Evolutionary conservation across 129 eudicot species (phyloP).

Genomic region (Centella asiatica): DNA sequence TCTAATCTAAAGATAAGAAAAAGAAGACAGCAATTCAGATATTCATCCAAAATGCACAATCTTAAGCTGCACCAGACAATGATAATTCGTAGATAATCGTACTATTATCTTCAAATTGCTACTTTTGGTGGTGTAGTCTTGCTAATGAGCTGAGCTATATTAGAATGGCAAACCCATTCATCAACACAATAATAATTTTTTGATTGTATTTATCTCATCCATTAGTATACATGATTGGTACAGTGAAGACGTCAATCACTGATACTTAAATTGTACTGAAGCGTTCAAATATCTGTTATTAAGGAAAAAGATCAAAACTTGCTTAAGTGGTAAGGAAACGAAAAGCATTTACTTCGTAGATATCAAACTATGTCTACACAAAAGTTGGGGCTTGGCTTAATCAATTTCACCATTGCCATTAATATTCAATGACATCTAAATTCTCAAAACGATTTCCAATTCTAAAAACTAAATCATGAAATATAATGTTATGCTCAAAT

Average conservation of each 20-base stretch:
- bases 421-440: not conserved
- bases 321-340: no score
- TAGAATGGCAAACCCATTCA: no score
- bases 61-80: no score
- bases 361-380: not conserved
- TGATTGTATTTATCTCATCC: no score
- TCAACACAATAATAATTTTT: no score
- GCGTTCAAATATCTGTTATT: not conserved
- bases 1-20: slow-evolving; percentile 37
- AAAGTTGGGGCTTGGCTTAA: no score
- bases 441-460: not conserved
- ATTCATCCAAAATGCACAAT: not conserved
- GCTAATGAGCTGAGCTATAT: no score
- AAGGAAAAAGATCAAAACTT: not conserved
- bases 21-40: not conserved
- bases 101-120: no score
- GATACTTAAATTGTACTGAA: no score
- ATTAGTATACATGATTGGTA: no score
- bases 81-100: not conserved
- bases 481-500: not conserved
- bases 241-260: no score
- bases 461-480: not conserved
- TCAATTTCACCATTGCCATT: not conserved
- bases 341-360: not conserved
- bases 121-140: no score